Conservation (phyloP, 2,329 filamentous ascomycete species). For the Alternaria sp. region DNA sequence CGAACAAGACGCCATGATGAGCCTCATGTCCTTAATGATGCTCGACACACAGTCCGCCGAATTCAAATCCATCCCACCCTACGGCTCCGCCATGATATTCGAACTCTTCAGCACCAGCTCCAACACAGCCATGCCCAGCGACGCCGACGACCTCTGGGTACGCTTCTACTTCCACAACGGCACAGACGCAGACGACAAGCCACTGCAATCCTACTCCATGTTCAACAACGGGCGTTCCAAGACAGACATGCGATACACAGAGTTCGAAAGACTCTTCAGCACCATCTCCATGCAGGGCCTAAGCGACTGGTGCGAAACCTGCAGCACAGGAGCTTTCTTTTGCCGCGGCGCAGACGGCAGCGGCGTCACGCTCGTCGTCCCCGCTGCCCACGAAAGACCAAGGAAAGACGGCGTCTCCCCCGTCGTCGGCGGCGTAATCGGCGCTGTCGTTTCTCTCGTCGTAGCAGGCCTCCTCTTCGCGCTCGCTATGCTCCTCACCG, state of each 20-base stretch:
- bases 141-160: slow-evolving; percentile 57
- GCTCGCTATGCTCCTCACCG: slow-evolving; percentile 53
- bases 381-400: not conserved
- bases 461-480: slow-evolving; percentile 53
- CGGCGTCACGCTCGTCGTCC: slow-evolving; percentile 5
- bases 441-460: slow-evolving; percentile 59
- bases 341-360: slow-evolving; percentile 53
- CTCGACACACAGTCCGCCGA: slow-evolving; percentile 22
- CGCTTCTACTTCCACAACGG: slow-evolving; percentile 65
- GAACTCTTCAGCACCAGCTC: slow-evolving; percentile 55
- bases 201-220: slow-evolving; percentile 54
- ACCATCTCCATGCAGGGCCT: slow-evolving; percentile 53
- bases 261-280: slow-evolving; percentile 57
- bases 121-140: slow-evolving; percentile 47
- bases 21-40: slow-evolving; percentile 38
- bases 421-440: slow-evolving; percentile 62
- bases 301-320: slow-evolving; percentile 61
- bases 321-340: slow-evolving; percentile 57
- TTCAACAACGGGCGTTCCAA: slow-evolving; percentile 57
- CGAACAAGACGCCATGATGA: slow-evolving; percentile 43
- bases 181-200: slow-evolving; percentile 51
- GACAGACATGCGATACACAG: slow-evolving; percentile 56
- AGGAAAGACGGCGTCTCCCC: slow-evolving; percentile 45
- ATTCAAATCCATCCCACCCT: slow-evolving; percentile 37
- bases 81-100: slow-evolving; percentile 44